phyloP scores from a whole-genome alignment of 768 basidiomycete genomes.

The Mycena vulgaris region DNA sequence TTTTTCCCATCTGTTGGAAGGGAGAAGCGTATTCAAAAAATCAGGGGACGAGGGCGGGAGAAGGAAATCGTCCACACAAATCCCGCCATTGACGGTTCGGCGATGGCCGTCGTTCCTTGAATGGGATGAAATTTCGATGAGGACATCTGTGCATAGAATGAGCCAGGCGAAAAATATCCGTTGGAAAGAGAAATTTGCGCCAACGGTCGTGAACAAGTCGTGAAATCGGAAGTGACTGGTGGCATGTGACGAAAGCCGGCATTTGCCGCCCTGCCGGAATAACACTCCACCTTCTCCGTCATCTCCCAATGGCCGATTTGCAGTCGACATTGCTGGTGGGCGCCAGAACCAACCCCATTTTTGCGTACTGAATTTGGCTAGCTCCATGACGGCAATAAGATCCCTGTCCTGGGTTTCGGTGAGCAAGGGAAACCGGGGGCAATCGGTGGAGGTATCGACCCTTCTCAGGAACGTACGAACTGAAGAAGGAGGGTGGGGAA shows the following conservation, averaged over 20 bases:
- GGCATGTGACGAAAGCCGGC: too few species aligned
- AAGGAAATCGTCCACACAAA: neutral
- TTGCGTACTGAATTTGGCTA: conserved; percentile 33
- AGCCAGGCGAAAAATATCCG: too few species aligned
- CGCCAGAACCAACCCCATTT: conserved; percentile 1
- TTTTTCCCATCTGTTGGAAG: neutral
- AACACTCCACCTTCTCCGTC: neutral
- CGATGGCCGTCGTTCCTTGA: too few species aligned
- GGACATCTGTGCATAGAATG: too few species aligned
- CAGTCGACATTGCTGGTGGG: conserved; percentile 30
- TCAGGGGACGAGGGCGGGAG: neutral
- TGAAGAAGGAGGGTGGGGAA: conserved; percentile 68
- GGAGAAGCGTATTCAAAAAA: neutral
- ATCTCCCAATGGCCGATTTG: conserved; percentile 9
- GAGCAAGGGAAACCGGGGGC: conserved; percentile 24
- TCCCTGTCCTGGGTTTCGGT: conserved; percentile 75
- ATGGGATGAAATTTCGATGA: too few species aligned
- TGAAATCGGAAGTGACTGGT: neutral
- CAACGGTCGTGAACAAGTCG: too few species aligned
- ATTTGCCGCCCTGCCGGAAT: too few species aligned
- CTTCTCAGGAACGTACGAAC: conserved; percentile 70
- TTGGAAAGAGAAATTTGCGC: too few species aligned
- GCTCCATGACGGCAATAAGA: conserved; percentile 68
- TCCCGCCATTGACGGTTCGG: too few species aligned
- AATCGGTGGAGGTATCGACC: conserved; percentile 2